Base-by-base conservation (phyloP, 257 asterid genomes). In the Pogostemon cablin region DNA sequence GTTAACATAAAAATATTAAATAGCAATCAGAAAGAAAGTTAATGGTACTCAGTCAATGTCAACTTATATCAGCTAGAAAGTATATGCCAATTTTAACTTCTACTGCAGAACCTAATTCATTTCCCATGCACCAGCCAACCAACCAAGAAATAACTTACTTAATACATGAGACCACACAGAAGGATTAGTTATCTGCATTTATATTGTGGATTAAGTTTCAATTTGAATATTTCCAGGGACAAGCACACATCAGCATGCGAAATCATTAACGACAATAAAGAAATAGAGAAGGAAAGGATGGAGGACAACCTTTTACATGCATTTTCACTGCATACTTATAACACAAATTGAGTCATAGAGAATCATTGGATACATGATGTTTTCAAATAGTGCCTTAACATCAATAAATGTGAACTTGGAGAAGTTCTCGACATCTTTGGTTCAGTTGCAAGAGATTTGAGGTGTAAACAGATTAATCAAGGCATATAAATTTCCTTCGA, bases 401-500 rank as follows among this genome's bases (percentile, higher is more conserved):
- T 62, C 38, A 25, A 63, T 35, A 55, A 40, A 64, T 37, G 41
- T 72, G 50, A 73, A 56, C 9, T 25, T 3, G 49, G 43, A 72
- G 60, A 75, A 69, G 58, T 61, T 15, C 52, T 62, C 57, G 62
- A 60, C 63, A 65, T 53, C 53, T 63, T 65, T 59, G 54, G 52
- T 65, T 67, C 48, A 44, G 39, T 58, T 20, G 65, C 48, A 62
- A 68, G 7, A 15, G 12, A 50, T 52, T 44, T 61, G 69, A 67
- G 10, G 55, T 49, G 62, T 10, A 53, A 68, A 62, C 38, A 38
- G 20, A 39, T 59, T 10, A 58, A 52, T 60, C 32, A 49, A 61
- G 57, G 63, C 32, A 42, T 12, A 5, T 37, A 42, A 66, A n/a
- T 71, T 49, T 39, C 62, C 12, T 37, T 52, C 3, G 44, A 64